Conservation (phyloP, 2,329 filamentous ascomycete species). For the Fusarium piperis region DNA sequence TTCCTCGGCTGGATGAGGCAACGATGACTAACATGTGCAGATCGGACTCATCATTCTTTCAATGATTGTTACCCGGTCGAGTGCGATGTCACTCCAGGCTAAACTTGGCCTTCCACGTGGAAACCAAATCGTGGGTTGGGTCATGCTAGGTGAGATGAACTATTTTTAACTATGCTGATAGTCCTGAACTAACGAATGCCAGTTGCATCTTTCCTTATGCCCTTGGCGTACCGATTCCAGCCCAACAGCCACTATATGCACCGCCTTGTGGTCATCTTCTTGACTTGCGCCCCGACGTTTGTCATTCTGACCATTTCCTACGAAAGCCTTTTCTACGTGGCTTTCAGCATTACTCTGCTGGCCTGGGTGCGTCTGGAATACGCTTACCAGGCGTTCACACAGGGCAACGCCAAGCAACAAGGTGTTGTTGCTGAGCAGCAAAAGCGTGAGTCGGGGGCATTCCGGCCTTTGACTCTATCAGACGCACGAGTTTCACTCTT, state of each 20-base stretch:
- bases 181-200: slow-evolving; percentile 23
- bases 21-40: slow-evolving; percentile 48
- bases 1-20: neutral
- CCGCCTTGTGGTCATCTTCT: slow-evolving; percentile 85
- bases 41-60: slow-evolving; percentile 82
- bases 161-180: neutral
- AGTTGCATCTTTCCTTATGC: slow-evolving; percentile 81
- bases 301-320: slow-evolving; percentile 97
- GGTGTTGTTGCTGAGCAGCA: slow-evolving; percentile 11
- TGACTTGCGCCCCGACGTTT: slow-evolving; percentile 92
- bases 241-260: slow-evolving; percentile 91
- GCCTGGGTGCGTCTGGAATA: slow-evolving; percentile 95
- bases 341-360: slow-evolving; percentile 83
- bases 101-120: slow-evolving; percentile 86
- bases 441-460: slow-evolving; percentile 38
- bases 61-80: slow-evolving; percentile 87
- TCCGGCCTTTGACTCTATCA: slow-evolving; percentile 78
- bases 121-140: slow-evolving; percentile 88
- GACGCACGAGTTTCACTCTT: slow-evolving; percentile 91
- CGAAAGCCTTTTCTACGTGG: slow-evolving; percentile 94
- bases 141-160: slow-evolving; percentile 70
- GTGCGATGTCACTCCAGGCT: slow-evolving; percentile 83
- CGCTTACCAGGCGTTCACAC: slow-evolving; percentile 59
- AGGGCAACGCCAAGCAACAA: slow-evolving; percentile 38
- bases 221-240: slow-evolving; percentile 81